These are phyloP conservation scores for Ogataea chonburiensis DNA, from an alignment of 805 yeast species.

Conservation along the genomic window DNA sequence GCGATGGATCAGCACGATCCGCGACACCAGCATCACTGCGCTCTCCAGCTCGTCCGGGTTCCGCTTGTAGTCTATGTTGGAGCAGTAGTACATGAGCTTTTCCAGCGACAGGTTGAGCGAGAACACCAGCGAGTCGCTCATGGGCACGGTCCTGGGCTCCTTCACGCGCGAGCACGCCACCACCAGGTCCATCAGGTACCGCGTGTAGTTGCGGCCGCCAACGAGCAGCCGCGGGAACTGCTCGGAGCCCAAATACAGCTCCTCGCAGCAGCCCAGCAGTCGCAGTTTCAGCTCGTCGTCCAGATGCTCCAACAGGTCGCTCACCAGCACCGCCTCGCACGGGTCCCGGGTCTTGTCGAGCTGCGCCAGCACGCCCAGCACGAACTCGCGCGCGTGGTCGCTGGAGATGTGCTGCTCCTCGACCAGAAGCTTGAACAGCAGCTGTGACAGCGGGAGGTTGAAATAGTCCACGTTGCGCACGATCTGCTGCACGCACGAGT, in stretches of 20 bases:
- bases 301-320: constrained; percentile 41
- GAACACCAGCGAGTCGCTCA: constrained; percentile 41
- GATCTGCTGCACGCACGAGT: constrained; percentile 13
- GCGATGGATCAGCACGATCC: constrained; percentile 60
- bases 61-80: constrained; percentile 26
- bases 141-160: constrained; percentile 20
- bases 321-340: constrained; percentile 29
- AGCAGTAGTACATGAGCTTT: constrained; percentile 34
- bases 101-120: constrained; percentile 42
- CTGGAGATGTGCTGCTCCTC: constrained; percentile 21
- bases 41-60: constrained; percentile 22
- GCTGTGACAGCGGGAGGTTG: constrained; percentile 43
- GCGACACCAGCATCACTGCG: constrained; percentile 48
- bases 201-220: constrained; percentile 34
- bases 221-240: constrained; percentile 36
- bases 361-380: constrained; percentile 16
- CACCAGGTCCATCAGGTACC: constrained; percentile 43
- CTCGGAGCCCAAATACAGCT: constrained; percentile 41
- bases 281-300: constrained; percentile 32
- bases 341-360: constrained; percentile 12
- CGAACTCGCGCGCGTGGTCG: constrained; percentile 12
- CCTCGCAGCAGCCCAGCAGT: constrained; percentile 39
- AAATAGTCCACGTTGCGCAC: constrained; percentile 36
- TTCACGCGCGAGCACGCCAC: constrained; percentile 43
- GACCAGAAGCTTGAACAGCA: constrained; percentile 36